These are phyloP conservation scores for Psilocybe cubensis DNA, from an alignment of 768 basidiomycete species.

Conservation along the genomic window DNA sequence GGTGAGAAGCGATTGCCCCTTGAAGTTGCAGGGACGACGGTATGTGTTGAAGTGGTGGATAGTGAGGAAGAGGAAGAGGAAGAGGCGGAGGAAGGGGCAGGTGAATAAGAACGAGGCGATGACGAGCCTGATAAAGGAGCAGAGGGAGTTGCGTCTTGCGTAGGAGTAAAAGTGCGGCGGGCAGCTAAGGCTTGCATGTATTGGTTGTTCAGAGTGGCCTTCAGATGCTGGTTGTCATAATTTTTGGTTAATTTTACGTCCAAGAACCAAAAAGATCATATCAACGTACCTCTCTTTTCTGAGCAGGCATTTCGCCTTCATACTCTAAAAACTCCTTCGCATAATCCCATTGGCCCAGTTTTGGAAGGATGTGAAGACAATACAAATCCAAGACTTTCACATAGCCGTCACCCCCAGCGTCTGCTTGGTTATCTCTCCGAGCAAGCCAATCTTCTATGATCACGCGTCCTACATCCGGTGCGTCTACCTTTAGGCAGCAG, in stretches of 20 bases:
- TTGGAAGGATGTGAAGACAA: conserved; percentile 72
- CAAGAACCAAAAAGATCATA: conserved; percentile 5
- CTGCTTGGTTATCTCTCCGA: conserved; percentile 44
- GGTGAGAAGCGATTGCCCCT: conserved; percentile 30
- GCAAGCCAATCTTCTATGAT: conserved; percentile 85
- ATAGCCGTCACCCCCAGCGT: conserved; percentile 57
- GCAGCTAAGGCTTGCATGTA: conserved; percentile 40
- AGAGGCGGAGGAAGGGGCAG: conserved; percentile 58
- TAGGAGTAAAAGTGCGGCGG: conserved; percentile 25
- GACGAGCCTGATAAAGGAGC: conserved; percentile 26
- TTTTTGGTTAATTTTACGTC: conserved; percentile 9
- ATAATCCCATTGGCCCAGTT: conserved; percentile 79
- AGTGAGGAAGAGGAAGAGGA: conserved; percentile 72
- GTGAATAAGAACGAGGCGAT: conserved; percentile 46
- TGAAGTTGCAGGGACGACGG: conserved; percentile 60
- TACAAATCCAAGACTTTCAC: conserved; percentile 79
- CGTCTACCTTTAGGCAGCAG: conserved; percentile 69
- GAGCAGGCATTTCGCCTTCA: conserved; percentile 62
- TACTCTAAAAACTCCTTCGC: conserved; percentile 76
- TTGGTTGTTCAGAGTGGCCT: conserved; percentile 43
- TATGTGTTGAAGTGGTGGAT: conserved; percentile 75
- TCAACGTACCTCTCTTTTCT: conserved; percentile 59
- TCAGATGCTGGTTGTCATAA: conserved; percentile 39
- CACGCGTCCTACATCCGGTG: conserved; percentile 59
- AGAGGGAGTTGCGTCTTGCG: conserved; percentile 12